Conservation (phyloP, 352 stramenopile genomes). For the Saprolegnia diclina region DNA sequence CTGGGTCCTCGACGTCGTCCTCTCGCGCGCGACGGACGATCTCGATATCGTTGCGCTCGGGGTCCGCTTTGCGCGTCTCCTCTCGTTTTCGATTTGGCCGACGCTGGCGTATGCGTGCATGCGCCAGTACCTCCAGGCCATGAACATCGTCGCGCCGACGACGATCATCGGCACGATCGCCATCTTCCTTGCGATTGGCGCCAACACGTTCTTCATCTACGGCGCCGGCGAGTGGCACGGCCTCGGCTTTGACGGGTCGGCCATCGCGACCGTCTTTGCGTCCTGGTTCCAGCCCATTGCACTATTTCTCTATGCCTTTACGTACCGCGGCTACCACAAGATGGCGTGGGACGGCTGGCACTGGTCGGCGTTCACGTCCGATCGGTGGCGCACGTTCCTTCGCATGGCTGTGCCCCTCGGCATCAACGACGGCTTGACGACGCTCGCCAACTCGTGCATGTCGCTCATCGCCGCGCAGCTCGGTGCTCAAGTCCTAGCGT, state of each 20-base stretch:
- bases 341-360: constrained; percentile 58
- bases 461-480: constrained; percentile 60
- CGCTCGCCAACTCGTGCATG: constrained; percentile 75
- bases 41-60: constrained; percentile 47
- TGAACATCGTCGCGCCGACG: constrained; percentile 71
- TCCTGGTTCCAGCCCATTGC: constrained; percentile 68
- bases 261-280: constrained; percentile 59
- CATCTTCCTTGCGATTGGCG: constrained; percentile 54
- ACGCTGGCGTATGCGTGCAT: constrained; percentile 27
- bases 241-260: constrained; percentile 65
- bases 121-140: constrained; percentile 66
- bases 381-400: constrained; percentile 54
- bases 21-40: constrained; percentile 40
- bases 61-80: constrained; percentile 49
- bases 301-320: constrained; percentile 62
- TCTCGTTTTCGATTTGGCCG: constrained; percentile 57
- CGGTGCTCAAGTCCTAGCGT: constrained; percentile 53
- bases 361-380: constrained; percentile 52
- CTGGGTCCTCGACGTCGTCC: constrained; percentile 33
- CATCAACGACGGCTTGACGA: constrained; percentile 62
- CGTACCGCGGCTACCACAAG: constrained; percentile 77
- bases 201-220: constrained; percentile 81
- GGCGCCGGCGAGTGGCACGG: constrained; percentile 48
- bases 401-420: constrained; percentile 68
- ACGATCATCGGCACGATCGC: constrained; percentile 69